phyloP scores from a whole-genome alignment of 2,329 filamentous ascomycete genomes.

The Cladosporium oxysporum region DNA sequence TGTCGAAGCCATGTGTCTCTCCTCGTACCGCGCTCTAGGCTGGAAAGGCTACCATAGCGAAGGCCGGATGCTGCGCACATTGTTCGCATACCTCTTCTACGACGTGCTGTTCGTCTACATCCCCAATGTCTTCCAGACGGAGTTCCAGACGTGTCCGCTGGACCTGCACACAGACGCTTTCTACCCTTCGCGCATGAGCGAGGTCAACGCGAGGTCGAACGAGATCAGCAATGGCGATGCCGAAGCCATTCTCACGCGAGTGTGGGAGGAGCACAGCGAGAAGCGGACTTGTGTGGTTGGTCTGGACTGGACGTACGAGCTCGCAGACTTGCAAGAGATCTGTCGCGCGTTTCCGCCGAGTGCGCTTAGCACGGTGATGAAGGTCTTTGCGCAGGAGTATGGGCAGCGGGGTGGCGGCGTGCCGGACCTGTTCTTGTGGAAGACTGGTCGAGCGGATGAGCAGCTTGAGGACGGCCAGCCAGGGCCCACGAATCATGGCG shows the following conservation, averaged over 20 bases:
- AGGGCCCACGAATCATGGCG: background rate
- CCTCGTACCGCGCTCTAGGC: slow-evolving; percentile 75
- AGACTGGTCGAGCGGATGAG: slow-evolving; percentile 36
- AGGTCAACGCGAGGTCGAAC: slow-evolving; percentile 84
- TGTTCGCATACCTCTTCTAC: slow-evolving; percentile 82
- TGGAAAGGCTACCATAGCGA: slow-evolving; percentile 97
- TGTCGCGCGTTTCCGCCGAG: slow-evolving; percentile 75
- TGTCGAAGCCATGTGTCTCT: slow-evolving; percentile 93
- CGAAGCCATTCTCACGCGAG: slow-evolving; percentile 62
- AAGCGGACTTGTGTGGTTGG: slow-evolving; percentile 84
- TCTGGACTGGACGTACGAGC: slow-evolving; percentile 83
- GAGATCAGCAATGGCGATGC: slow-evolving; percentile 84
- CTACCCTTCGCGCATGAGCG: slow-evolving; percentile 78
- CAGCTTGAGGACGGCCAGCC: slow-evolving; percentile 24
- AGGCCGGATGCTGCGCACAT: slow-evolving; percentile 85
- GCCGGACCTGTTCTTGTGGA: slow-evolving; percentile 92
- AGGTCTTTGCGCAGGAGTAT: slow-evolving; percentile 95
- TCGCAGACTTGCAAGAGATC: slow-evolving; percentile 78
- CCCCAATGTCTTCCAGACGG: slow-evolving; percentile 95
- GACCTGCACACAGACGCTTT: slow-evolving; percentile 94
- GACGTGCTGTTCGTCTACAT: slow-evolving; percentile 91
- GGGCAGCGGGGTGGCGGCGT: slow-evolving; percentile 81
- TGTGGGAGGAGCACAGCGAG: slow-evolving; percentile 69
- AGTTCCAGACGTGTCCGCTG: slow-evolving; percentile 89
- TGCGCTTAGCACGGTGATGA: slow-evolving; percentile 81